Conservation (phyloP, 1,284 basidiomycete genomes). For the Naganishia sp. region DNA sequence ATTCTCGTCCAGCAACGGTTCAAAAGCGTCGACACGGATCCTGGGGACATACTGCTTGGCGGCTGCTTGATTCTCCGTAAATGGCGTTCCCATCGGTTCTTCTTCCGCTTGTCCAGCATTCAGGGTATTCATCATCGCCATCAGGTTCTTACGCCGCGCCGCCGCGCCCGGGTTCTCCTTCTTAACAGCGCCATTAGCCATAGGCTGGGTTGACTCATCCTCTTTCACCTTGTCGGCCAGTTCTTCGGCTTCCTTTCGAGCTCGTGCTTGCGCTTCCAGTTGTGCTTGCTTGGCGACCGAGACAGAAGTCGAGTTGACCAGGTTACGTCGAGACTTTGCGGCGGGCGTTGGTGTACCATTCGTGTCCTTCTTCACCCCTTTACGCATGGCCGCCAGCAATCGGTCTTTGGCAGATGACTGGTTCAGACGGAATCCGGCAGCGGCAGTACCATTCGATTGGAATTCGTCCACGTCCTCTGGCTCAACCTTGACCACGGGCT, state of each 20-base stretch:
- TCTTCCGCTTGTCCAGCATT: constrained; percentile 27
- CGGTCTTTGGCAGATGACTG: constrained; percentile 27
- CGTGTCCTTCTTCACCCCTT: constrained; percentile 23
- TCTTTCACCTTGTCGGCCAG: constrained; percentile 7
- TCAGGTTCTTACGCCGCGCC: constrained; percentile 30
- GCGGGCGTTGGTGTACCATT: constrained; percentile 11
- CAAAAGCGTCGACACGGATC: constrained; percentile 32
- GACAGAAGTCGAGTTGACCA: constrained; percentile 33
- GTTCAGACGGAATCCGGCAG: constrained; percentile 9
- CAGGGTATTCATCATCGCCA: constrained; percentile 28
- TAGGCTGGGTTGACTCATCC: not conserved
- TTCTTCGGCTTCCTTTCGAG: constrained; percentile 30
- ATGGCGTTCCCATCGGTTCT: constrained; percentile 27
- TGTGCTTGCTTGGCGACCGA: constrained; percentile 30
- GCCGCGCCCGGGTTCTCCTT: constrained; percentile 24
- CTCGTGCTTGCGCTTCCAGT: constrained; percentile 25
- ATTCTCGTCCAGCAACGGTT: constrained; percentile 24
- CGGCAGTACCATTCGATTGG: constrained; percentile 12
- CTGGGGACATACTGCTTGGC: constrained; percentile 32
- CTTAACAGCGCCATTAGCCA: not conserved
- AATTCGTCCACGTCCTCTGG: constrained; percentile 54
- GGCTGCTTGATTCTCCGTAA: constrained; percentile 23
- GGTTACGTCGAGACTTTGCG: constrained; percentile 19
- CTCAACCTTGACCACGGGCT: constrained; percentile 45
- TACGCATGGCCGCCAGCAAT: constrained; percentile 27